Evolutionary conservation across 257 asterid species (phyloP).

Genomic region (Solanum medicagineum): DNA sequence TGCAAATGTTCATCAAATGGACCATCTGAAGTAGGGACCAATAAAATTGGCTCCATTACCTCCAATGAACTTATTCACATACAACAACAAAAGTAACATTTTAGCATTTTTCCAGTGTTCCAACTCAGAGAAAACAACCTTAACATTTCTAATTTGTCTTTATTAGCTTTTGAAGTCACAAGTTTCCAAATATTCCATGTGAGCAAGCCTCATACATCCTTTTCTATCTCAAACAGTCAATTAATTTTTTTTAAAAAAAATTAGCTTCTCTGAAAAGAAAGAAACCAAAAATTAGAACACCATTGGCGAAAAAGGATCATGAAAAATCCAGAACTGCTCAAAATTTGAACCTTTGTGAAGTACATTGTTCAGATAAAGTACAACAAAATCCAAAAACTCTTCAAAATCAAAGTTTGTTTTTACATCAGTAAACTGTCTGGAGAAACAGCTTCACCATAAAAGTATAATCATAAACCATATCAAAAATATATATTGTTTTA

Average conservation of each 20-base stretch:
- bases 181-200: neutral
- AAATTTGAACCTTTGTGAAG: neutral
- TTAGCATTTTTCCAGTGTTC: neutral
- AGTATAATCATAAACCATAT: neutral
- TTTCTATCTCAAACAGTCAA: neutral
- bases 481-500: neutral
- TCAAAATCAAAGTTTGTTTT: neutral
- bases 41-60: neutral
- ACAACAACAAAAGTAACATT: constrained; percentile 5
- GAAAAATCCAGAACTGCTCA: neutral
- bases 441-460: neutral
- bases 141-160: neutral
- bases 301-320: neutral
- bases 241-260: neutral
- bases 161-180: neutral
- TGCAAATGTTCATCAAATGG: neutral
- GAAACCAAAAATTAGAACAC: neutral
- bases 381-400: neutral
- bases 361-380: neutral
- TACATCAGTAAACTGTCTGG: neutral
- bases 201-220: neutral
- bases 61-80: constrained; percentile 4
- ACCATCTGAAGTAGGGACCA: constrained; percentile 1
- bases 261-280: neutral
- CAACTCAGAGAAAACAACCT: neutral